These are phyloP conservation scores for Ophiostoma sp. DNA, from an alignment of 2,329 filamentous ascomycete species.

Conservation along the genomic window DNA sequence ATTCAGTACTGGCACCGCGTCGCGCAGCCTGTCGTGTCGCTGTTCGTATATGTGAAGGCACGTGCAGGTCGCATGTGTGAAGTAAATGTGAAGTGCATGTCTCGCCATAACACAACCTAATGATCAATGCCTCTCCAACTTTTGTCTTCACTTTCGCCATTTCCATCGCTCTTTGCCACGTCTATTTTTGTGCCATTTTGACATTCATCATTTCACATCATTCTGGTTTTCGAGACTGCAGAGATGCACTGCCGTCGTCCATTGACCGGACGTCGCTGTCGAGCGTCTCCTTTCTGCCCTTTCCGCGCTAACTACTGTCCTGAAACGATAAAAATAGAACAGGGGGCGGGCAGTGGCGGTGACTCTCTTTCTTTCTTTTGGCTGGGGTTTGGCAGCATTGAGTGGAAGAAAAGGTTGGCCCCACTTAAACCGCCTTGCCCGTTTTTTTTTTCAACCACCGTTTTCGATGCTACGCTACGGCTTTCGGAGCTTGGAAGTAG, in stretches of 20 bases:
- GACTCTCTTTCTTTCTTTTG: not conserved
- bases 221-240: too few species aligned
- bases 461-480: not conserved
- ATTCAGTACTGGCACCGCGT: not conserved
- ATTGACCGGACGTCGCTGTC: not conserved
- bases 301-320: conserved; percentile 6
- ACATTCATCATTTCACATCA: not conserved
- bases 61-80: not conserved
- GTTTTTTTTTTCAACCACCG: not conserved
- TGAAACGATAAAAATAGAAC: conserved; percentile 25
- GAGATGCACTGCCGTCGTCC: not conserved
- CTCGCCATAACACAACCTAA: not conserved
- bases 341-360: conserved; percentile 16
- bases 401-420: not conserved
- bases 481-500: not conserved
- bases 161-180: not conserved
- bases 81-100: not conserved
- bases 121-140: not conserved
- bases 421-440: conserved; percentile 7
- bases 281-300: too few species aligned
- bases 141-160: not conserved
- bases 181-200: not conserved
- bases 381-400: not conserved
- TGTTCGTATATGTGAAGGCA: not conserved
- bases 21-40: conserved; percentile 8